Conservation (phyloP, 208 protist genomes). For the Leishmania gerbilli region DNA sequence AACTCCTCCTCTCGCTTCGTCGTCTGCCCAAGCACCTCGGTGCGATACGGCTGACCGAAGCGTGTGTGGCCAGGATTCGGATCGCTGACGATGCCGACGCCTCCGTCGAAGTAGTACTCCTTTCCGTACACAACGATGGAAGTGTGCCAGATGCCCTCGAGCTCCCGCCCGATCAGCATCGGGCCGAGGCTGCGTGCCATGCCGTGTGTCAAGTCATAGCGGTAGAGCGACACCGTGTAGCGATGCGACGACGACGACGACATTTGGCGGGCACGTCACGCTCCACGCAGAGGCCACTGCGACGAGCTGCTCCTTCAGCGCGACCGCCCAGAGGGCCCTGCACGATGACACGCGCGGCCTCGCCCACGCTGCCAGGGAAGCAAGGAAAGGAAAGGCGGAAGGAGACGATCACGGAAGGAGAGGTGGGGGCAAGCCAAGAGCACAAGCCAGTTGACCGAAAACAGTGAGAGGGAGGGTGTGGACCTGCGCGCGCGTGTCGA, state of each 20-base stretch:
- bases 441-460: background rate
- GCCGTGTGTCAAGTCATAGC: conserved; percentile 94
- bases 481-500: background rate
- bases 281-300: background rate
- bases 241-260: background rate
- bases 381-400: background rate
- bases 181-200: conserved; percentile 79
- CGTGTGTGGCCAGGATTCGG: conserved; percentile 62
- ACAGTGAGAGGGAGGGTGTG: background rate
- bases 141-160: conserved; percentile 96
- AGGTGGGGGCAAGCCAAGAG: background rate
- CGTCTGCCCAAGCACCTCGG: conserved; percentile 64
- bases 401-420: background rate
- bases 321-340: background rate
- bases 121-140: conserved; percentile 89
- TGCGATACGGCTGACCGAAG: conserved; percentile 73
- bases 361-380: background rate
- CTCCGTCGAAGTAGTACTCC: conserved; percentile 95
- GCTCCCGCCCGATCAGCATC: conserved; percentile 76
- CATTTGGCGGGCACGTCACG: background rate
- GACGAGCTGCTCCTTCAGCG: background rate
- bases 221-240: conserved; percentile 78
- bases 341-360: background rate
- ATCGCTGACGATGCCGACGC: conserved; percentile 66
- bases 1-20: conserved; percentile 65